phyloP scores from a whole-genome alignment of 331 rosid species.

The Quercus lobata region DNA sequence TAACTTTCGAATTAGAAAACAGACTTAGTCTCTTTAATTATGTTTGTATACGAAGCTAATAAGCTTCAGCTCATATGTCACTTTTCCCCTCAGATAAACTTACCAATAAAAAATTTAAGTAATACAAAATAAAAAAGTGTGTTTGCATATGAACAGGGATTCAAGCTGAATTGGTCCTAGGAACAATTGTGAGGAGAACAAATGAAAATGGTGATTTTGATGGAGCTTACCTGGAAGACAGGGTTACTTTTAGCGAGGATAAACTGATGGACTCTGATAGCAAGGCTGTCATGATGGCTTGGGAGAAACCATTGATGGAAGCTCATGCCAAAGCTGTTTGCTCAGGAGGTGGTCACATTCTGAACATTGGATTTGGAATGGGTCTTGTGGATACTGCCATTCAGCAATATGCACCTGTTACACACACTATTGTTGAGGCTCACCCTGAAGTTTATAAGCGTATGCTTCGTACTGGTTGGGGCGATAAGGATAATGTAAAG shows the following conservation, averaged over 20 bases:
- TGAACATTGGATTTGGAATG: conserved; percentile 92
- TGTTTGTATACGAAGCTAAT: not conserved
- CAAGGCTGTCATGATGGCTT: conserved; percentile 96
- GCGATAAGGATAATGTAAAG: conserved; percentile 58
- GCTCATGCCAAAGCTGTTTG: conserved; percentile 96
- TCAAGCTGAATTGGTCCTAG: conserved; percentile 77
- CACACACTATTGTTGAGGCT: conserved; percentile 85
- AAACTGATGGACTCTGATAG: conserved; percentile 79
- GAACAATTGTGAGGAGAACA: conserved; percentile 71
- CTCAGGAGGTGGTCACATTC: conserved; percentile 73
- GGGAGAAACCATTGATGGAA: conserved; percentile 99
- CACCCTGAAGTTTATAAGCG: conserved; percentile 80
- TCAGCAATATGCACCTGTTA: conserved; percentile 60
- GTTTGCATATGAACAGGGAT: conserved; percentile 45
- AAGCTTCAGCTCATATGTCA: not conserved
- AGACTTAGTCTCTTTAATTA: too few relatives aligned
- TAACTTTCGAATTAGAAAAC: too few relatives aligned
- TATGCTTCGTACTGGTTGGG: conserved; percentile 70
- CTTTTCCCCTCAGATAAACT: not conserved
- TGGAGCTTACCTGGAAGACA: conserved; percentile 70
- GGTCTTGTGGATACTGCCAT: conserved; percentile 91
- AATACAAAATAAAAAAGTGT: not conserved
- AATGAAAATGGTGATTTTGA: conserved; percentile 27
- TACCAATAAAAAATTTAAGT: not conserved
- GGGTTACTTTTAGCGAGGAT: conserved; percentile 79